Evolutionary conservation across 805 yeast genomes (phyloP).

Genomic region (Sugiyamaella boreocaroliniensis): DNA sequence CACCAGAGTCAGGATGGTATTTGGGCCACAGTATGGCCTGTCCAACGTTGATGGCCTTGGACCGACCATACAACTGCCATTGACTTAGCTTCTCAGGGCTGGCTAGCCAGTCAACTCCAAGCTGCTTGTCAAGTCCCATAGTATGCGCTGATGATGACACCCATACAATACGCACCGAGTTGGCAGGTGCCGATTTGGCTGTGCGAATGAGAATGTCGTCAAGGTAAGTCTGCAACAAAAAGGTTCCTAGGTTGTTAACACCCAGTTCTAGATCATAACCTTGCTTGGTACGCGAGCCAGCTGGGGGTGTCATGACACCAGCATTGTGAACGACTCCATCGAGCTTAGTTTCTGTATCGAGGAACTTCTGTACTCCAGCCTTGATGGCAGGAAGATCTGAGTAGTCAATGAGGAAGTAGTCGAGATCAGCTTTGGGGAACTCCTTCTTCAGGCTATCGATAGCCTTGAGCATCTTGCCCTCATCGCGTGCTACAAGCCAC

Average conservation of each 20-base stretch:
- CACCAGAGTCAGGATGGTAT: slow-evolving; percentile 28
- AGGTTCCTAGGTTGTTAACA: slow-evolving; percentile 42
- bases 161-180: slow-evolving; percentile 40
- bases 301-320: slow-evolving; percentile 39
- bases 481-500: slow-evolving; percentile 34
- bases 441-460: slow-evolving; percentile 26
- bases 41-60: slow-evolving; percentile 38
- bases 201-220: slow-evolving; percentile 35
- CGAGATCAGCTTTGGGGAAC: slow-evolving; percentile 18
- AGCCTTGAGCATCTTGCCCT: slow-evolving; percentile 29
- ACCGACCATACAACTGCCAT: slow-evolving; percentile 34
- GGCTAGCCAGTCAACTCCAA: slow-evolving; percentile 34
- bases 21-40: slow-evolving; percentile 35
- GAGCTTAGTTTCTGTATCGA: slow-evolving; percentile 24
- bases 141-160: slow-evolving; percentile 37
- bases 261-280: slow-evolving; percentile 44
- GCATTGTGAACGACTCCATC: slow-evolving; percentile 40
- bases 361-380: slow-evolving; percentile 32
- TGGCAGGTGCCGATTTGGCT: slow-evolving; percentile 24
- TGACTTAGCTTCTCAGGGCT: slow-evolving; percentile 22
- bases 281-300: slow-evolving; percentile 35
- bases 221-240: slow-evolving; percentile 37
- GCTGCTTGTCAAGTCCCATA: slow-evolving; percentile 21
- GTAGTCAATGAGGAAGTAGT: slow-evolving; percentile 17
- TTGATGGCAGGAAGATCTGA: slow-evolving; percentile 39